Evolutionary conservation across 148 eudicot genomes (phyloP).

Genomic region (Arctostaphylos glauca): DNA sequence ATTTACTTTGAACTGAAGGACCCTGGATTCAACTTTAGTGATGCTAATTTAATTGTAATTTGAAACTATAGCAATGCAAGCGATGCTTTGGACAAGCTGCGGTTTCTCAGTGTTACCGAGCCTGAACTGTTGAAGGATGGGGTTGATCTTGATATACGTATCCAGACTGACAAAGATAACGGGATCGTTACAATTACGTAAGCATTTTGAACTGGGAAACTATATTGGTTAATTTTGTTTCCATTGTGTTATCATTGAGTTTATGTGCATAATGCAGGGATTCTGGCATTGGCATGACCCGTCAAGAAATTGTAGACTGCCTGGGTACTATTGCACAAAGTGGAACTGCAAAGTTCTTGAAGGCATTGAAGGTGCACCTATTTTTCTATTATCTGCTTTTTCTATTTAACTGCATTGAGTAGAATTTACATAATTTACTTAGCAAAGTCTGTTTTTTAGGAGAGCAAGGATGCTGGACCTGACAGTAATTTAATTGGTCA

Average conservation of each 20-base stretch:
- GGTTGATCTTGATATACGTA: conserved; percentile 83
- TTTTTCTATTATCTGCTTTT: neutral
- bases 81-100: conserved; percentile 95
- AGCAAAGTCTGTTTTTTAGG: conserved; percentile 42
- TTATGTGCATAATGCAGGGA: conserved; percentile 47
- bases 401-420: neutral
- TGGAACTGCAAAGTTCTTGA: conserved; percentile 96
- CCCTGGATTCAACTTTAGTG: neutral
- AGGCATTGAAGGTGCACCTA: conserved; percentile 67
- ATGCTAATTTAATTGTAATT: conserved; percentile 4
- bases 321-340: conserved; percentile 99
- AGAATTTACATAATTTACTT: conserved; percentile 1
- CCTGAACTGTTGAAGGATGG: conserved; percentile 62
- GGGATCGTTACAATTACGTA: conserved; percentile 91
- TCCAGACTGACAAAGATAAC: conserved; percentile 76
- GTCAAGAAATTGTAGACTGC: conserved; percentile 86
- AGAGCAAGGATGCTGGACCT: conserved; percentile 84
- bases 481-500: conserved; percentile 97
- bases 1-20: neutral
- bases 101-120: conserved; percentile 89
- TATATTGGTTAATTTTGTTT: neutral
- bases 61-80: conserved; percentile 78
- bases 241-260: neutral
- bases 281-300: conserved; percentile 97
- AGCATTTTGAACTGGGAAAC: conserved; percentile 14